Evolutionary conservation across 306 rosid species (phyloP), one percentile per base, ranked within the genome.

Genomic region (Trichosanthes truncata): DNA sequence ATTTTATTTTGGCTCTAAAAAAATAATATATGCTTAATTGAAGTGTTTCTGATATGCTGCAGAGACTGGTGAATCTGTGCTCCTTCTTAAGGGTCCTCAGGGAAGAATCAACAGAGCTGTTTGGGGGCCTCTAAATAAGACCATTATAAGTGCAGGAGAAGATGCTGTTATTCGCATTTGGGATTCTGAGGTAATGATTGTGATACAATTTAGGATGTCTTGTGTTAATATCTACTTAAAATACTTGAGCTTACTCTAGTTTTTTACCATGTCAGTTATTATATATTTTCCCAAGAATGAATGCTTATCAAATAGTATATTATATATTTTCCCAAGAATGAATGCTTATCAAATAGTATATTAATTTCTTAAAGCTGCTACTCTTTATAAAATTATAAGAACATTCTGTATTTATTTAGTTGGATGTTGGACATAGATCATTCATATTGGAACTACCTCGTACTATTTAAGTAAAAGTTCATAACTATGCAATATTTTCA

Each of bases 41-140:
- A 36, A 52, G 25, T 20, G 15, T 80, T 31, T 76, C 20, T 56
- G 52, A 33, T 21, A 7, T 83, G 46, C 82, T 36, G 40, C 89
- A 95, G 98, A 95, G 91, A 78, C 80, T 3, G 91, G 85, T n/a
- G 98, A 95, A 5, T 92, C 98, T 60, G 76, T 84, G 79, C 87
- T 90, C 45, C 80, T 87, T 25, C 55, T 95, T 12, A 94, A 91
- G 85, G 97, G 94, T 17, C 97, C 97, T 76, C 95, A 88, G 76
- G 97, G 98, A 80, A 90, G 98, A 86, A 89, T 95, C 2, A 92
- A 92, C 57, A 91, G 98, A 82, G 98, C 98, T 79, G 82, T 92
- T 63, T 95, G 98, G 98, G 98, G 98, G 20, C 97, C 97, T 2
- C 85, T 95, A 25, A 92, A 92, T 82, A 79, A 45, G 48, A 92